phyloP scores from a whole-genome alignment of 305 asterid genomes.

The Caryopteris hybrid region DNA sequence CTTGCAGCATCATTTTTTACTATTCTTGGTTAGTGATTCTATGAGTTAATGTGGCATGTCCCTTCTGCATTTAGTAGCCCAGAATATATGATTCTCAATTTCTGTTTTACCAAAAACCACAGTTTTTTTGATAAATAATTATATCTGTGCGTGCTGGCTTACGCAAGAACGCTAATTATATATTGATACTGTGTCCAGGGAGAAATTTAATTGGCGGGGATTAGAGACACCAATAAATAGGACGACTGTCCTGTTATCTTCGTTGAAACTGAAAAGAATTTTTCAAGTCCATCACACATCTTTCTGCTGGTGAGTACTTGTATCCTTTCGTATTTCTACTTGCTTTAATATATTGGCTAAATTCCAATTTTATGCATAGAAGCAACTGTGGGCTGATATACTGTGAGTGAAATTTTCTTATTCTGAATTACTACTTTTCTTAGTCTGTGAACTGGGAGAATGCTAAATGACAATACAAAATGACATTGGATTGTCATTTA shows the following conservation, averaged over 20 bases:
- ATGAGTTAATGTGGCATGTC: too few species aligned
- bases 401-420: too few species aligned
- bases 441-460: too few species aligned
- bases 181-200: slow-evolving; percentile 14
- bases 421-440: too few species aligned
- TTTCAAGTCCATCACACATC: not conserved
- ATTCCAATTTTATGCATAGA: too few species aligned
- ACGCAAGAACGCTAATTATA: slow-evolving; percentile 2
- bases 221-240: not conserved
- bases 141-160: not conserved
- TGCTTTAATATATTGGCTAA: too few species aligned
- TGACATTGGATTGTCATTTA: too few species aligned
- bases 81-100: not conserved
- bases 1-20: not conserved
- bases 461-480: too few species aligned
- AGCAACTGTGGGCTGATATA: too few species aligned
- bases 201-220: slow-evolving; percentile 16
- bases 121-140: not conserved
- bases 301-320: slow-evolving; percentile 18
- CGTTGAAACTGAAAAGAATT: not conserved
- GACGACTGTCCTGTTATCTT: not conserved
- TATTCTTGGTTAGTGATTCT: not conserved
- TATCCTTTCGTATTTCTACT: not conserved
- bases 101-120: not conserved
- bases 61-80: too few species aligned